Conservation (phyloP, 495 filamentous ascomycete species). For the Podospora comata region DNA sequence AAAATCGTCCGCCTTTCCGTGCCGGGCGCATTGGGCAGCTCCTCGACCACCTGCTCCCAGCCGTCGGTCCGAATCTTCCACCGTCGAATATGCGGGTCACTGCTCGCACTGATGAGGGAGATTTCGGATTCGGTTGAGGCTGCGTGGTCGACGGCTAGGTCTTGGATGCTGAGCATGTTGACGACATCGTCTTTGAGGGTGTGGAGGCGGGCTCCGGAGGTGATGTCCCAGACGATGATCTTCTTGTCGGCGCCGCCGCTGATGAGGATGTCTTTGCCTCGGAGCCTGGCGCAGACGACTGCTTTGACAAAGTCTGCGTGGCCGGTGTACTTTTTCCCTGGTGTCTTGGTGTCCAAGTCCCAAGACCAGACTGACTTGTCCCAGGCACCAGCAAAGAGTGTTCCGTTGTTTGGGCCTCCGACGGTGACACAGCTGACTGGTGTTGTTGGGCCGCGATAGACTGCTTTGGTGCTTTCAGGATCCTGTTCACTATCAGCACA, state of each 20-base stretch:
- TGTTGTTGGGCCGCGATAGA: constrained; percentile 71
- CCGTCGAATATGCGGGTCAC: constrained; percentile 77
- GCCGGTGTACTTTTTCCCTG: constrained; percentile 60
- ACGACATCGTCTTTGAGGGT: constrained; percentile 62
- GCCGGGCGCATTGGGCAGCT: constrained; percentile 36
- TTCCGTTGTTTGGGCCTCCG: constrained; percentile 49
- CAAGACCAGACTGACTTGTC: constrained; percentile 88
- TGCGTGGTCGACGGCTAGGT: constrained; percentile 68
- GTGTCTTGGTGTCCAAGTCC: constrained; percentile 56
- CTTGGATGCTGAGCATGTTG: constrained; percentile 73
- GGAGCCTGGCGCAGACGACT: constrained; percentile 53
- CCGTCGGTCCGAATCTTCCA: constrained; percentile 55
- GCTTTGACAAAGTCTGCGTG: constrained; percentile 91
- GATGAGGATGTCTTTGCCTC: constrained; percentile 64
- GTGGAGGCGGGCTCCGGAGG: constrained; percentile 63
- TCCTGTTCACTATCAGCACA: constrained; percentile 20
- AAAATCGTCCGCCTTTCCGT: constrained; percentile 58
- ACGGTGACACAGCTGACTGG: constrained; percentile 77
- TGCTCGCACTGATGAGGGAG: constrained; percentile 72
- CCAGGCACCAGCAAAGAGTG: constrained; percentile 86
- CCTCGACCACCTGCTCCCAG: constrained; percentile 47
- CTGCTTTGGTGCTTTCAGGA: constrained; percentile 34
- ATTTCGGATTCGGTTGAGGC: constrained; percentile 46
- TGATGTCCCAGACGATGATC: constrained; percentile 78
- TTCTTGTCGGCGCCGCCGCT: constrained; percentile 84